Base-by-base conservation (phyloP, 1,139 yeast genomes). In the Blastobotrys petasosporus region DNA sequence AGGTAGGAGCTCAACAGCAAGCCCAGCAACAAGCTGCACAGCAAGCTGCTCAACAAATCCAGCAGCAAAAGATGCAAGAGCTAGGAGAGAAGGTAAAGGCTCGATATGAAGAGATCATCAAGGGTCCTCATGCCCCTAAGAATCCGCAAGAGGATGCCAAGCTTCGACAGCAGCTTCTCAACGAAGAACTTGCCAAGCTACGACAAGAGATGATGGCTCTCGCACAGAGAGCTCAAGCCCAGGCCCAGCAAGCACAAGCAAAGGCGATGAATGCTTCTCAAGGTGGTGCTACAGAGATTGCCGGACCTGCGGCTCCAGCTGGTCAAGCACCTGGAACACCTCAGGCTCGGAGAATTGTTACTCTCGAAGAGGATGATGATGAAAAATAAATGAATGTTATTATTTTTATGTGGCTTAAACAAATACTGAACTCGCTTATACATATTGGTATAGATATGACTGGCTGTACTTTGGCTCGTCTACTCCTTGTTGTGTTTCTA, bases 401-500 rank as follows among this genome's bases (percentile, higher is more conserved):
- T 12, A 25, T 44, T n/a, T 16, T 17, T 12, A 28, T 12, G 8
- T n/a, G 15, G 9, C 16, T 20, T 20, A 20, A 20, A 20, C 7
- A 20, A 20, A 20, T 20, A 20, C 6, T 33, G 8, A 4, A n/a
- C 25, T 25, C 23, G 15, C 16, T 39, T 51, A 54, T 37, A 54
- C 34, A 47, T 51, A 47, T 15, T 53, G 51, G 44, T 53, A 46
- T 32, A 56, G 42, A 48, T 55, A 56, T 30, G 52, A 43, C 43
- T 55, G 48, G 29, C 53, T 47, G 41, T 55, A 55, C 30, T 42
- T 45, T 15, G 50, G 39, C 12, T 55, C 53, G 16, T 41, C 41
- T n/a, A 29, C 2, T 2, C 61, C 61, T 38, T 56, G 52, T 6
- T 51, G 43, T 2, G 60, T 56, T 17, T 44, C 47, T 25, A 62